A percentile compares a stretch with the other conserved stretches of the same genome.
Evolutionary conservation across 2,329 filamentous ascomycete genomes (phyloP).

Genomic region (Nemania sp.): DNA sequence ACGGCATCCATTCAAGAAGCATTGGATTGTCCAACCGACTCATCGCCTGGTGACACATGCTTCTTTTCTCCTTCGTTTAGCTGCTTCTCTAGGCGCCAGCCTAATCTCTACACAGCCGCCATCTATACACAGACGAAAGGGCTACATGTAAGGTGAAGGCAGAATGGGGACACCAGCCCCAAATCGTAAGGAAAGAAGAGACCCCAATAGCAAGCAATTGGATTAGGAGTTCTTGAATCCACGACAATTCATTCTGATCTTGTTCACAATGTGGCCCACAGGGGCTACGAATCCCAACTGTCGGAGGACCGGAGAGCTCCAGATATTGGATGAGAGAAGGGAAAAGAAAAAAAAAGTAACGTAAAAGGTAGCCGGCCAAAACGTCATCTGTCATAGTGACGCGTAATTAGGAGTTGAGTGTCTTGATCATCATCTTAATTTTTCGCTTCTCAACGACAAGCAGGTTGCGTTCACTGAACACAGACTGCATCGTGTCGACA

Average conservation of each 20-base stretch:
- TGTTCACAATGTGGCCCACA: not conserved
- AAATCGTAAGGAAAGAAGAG: not conserved
- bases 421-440: slow-evolving; percentile 79
- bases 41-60: slow-evolving; percentile 18
- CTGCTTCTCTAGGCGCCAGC: not conserved
- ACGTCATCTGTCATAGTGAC: not conserved
- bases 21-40: slow-evolving; percentile 34
- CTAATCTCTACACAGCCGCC: not conserved
- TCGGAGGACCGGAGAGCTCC: not conserved
- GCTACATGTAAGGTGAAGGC: not conserved
- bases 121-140: slow-evolving; percentile 1
- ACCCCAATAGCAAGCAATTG: slow-evolving; percentile 7
- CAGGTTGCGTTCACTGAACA: slow-evolving; percentile 73
- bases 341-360: not conserved
- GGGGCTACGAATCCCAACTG: not conserved
- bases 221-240: slow-evolving; percentile 1
- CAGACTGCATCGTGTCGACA: slow-evolving; percentile 78
- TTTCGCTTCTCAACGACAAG: slow-evolving; percentile 76
- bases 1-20: slow-evolving; percentile 36
- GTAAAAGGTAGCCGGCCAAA: not conserved
- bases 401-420: slow-evolving; percentile 64
- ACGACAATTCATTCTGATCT: not conserved
- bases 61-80: not conserved
- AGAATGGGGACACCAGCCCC: not conserved
- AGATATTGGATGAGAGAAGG: not conserved